Base-by-base conservation (phyloP, 2,329 filamentous ascomycete species). In the Fusarium zealandicum region DNA sequence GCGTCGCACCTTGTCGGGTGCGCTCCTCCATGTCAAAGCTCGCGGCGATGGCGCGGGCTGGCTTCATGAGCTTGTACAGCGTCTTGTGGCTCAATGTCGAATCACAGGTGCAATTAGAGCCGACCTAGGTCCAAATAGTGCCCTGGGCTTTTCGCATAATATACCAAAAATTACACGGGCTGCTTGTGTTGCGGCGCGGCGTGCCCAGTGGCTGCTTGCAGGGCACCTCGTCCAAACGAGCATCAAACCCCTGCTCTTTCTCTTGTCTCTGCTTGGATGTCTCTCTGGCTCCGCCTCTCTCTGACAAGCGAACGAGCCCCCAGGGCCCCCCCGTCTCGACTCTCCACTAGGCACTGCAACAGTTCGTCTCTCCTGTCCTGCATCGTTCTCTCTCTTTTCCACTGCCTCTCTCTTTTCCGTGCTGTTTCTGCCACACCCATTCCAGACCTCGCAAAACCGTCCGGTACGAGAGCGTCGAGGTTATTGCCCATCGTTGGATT, bases 381-480 rank as follows among this genome's bases (percentile, higher is more conserved):
- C 42, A 46, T 64, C 39, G 51, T 57, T 55, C 54, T 53, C 52
- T 57, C 54, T 58, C 54, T 55, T 59, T 59, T 50, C 47, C 37
- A 14, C 22, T 46, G 20, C 41, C 57, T 57, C 55, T 57, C 55
- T 51, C 52, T 52, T 49, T 48, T 57, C 59, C 48, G 55, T 57
- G 55, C 57, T 64, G 62, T 54, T 65, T 62, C 62, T 58, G 58
- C 59, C 46, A 45, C 51, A 54, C 51, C 57, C 65, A 70, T 68
- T 70, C 69, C 63, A 70, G 68, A 63, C 54, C 59, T 69, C 67
- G 60, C 66, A 67, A 59, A 40, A 65, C 58, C 68, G 69, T 71
- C 69, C 70, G 69, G 69, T 55, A 71, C 69, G 69, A 71, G 58
- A 69, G 62, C 63, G 57, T 63, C 55, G 67, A 63, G 61, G 62